Evolutionary conservation across 2,329 filamentous ascomycete species (phyloP).

Genomic region (Rhytidhysteron rufulum): DNA sequence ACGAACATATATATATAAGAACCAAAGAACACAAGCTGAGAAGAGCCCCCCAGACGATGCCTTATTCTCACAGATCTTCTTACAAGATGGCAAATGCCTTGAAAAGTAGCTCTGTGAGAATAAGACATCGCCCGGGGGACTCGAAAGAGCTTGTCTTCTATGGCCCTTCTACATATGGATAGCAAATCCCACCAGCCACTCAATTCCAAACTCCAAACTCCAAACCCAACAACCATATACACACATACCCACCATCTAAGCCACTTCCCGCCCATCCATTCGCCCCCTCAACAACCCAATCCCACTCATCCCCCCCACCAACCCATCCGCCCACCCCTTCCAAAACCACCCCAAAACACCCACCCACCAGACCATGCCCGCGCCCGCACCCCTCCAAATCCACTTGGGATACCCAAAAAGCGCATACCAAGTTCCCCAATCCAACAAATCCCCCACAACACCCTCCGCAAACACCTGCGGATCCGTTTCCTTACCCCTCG

Average conservation of each 20-base stretch:
- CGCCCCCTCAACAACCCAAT: background rate
- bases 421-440: background rate
- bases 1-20: background rate
- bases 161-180: background rate
- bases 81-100: too few species aligned
- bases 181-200: background rate
- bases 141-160: background rate
- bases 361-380: background rate
- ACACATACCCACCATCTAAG: background rate
- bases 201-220: background rate
- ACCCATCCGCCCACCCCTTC: background rate
- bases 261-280: background rate
- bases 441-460: conserved; percentile 7
- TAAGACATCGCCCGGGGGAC: too few species aligned
- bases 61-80: too few species aligned
- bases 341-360: background rate
- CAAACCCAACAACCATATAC: background rate
- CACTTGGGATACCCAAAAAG: conserved; percentile 1
- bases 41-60: too few species aligned
- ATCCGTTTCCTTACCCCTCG: conserved; percentile 2
- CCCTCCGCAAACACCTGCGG: conserved; percentile 4
- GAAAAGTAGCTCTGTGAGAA: too few species aligned
- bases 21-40: too few species aligned
- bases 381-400: conserved; percentile 4
- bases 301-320: background rate